A percentile compares a stretch with the other conserved stretches of the same genome.
These are phyloP conservation scores for Lipomyces lipofer DNA, from an alignment of 805 yeast species.

Conservation along the genomic window DNA sequence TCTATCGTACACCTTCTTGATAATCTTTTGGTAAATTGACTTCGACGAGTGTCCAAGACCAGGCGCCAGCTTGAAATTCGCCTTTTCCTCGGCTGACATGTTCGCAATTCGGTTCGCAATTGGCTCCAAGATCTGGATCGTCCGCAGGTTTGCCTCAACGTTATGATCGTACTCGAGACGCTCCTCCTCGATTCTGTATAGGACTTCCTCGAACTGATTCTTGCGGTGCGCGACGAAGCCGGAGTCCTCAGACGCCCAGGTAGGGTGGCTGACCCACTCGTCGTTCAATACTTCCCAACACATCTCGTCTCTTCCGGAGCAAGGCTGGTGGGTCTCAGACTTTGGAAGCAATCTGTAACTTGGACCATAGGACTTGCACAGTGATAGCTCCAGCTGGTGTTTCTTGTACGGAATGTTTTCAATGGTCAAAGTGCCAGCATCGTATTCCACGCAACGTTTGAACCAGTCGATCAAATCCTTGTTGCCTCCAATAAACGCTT, in stretches of 20 bases:
- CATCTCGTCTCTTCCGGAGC: constrained; percentile 97
- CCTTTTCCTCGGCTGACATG: constrained; percentile 89
- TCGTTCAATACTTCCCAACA: constrained; percentile 98
- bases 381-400: constrained; percentile 83
- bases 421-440: constrained; percentile 78
- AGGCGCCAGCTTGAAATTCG: constrained; percentile 79
- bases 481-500: constrained; percentile 78
- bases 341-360: constrained; percentile 91
- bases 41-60: constrained; percentile 90
- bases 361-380: constrained; percentile 94
- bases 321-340: constrained; percentile 93
- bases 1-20: constrained; percentile 87
- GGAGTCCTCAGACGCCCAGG: constrained; percentile 99
- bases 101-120: constrained; percentile 90
- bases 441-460: constrained; percentile 85
- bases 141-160: constrained; percentile 91
- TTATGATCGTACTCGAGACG: constrained; percentile 95
- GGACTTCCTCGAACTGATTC: constrained; percentile 94
- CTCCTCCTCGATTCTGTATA: constrained; percentile 95
- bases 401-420: constrained; percentile 86
- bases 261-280: constrained; percentile 99
- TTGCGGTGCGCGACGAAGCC: constrained; percentile 99
- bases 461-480: constrained; percentile 87
- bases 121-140: constrained; percentile 93
- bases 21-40: constrained; percentile 90